Conservation (phyloP, 306 rosid genomes). For the Ziziphus jujuba region DNA sequence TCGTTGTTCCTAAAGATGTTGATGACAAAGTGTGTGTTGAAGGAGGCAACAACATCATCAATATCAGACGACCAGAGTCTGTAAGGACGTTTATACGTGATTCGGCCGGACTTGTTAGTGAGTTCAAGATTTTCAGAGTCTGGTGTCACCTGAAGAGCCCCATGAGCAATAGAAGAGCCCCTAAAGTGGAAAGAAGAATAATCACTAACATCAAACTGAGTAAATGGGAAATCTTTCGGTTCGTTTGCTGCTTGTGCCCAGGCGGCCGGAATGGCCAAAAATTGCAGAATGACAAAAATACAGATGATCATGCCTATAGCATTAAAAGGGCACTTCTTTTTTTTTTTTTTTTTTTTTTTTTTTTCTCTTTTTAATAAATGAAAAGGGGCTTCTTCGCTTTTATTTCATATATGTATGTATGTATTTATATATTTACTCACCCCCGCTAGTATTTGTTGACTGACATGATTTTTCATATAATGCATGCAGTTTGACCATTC, state of each 20-base stretch:
- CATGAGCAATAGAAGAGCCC: background rate
- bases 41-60: slow-evolving; percentile 41
- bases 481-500: too few species aligned
- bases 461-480: too few species aligned
- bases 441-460: too few species aligned
- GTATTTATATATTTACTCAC: too few species aligned
- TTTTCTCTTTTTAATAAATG: too few species aligned
- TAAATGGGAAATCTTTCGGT: slow-evolving; percentile 9
- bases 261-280: background rate
- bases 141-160: slow-evolving; percentile 50
- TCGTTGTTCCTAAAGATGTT: slow-evolving; percentile 14
- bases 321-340: too few species aligned
- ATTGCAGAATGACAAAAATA: background rate
- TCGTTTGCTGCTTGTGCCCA: background rate
- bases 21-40: slow-evolving; percentile 41
- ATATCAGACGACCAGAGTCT: slow-evolving; percentile 37
- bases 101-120: slow-evolving; percentile 33
- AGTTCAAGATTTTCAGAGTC: background rate
- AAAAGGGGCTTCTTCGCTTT: too few species aligned
- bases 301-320: background rate
- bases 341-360: too few species aligned
- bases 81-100: slow-evolving; percentile 33
- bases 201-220: background rate
- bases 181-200: background rate
- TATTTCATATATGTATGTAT: too few species aligned